Base-by-base conservation (phyloP, 1,284 basidiomycete species). In the Ceratobasidium sp. region DNA sequence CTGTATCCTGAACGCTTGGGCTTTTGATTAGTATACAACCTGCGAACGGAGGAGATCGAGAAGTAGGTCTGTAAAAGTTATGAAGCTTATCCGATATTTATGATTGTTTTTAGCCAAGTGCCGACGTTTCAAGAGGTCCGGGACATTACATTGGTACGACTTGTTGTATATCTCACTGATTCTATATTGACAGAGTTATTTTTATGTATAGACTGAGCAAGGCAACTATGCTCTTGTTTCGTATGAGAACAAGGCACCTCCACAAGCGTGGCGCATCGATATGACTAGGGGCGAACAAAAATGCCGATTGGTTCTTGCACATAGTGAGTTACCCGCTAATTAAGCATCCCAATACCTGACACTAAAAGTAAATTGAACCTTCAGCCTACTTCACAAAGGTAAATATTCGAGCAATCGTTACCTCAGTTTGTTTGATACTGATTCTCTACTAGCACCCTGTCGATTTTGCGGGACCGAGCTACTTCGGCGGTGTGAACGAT, bases 241-340 rank as follows among this genome's bases (percentile, higher is more conserved):
- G 79, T 92, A 91, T 78, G 90, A 92, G 81, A 89, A 88, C 80
- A 91, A 90, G 84, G 92, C 90, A 53, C 89, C 92, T 19, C 92
- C 93, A 1, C 92, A 94, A 80, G 82, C 93, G 8, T 94, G 93
- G 92, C 91, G 89, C 80, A 81, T 94, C 56, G 91, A 93, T 62
- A 81, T 88, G 27, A 83, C 92, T 47, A 89, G 87, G 79, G 88
- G 19, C 14, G 57, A 36, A 41, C 31, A 44, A 60, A 60, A 60
- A 41, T 44, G 36, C 8, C 57, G 57, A 15, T 36, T 60, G 19
- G 57, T 60, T 27, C 57, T 9, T 15, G 57, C 22, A 36, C 57
- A 60, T 36, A 60, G 57, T 60, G 41, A 36, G 57, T 41, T 29
- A 47, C n/a, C 36, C 54, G 24, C 9, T 24, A 9, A 27, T 29